phyloP scores from a whole-genome alignment of 768 basidiomycete species.

The Boletus rubropictus region DNA sequence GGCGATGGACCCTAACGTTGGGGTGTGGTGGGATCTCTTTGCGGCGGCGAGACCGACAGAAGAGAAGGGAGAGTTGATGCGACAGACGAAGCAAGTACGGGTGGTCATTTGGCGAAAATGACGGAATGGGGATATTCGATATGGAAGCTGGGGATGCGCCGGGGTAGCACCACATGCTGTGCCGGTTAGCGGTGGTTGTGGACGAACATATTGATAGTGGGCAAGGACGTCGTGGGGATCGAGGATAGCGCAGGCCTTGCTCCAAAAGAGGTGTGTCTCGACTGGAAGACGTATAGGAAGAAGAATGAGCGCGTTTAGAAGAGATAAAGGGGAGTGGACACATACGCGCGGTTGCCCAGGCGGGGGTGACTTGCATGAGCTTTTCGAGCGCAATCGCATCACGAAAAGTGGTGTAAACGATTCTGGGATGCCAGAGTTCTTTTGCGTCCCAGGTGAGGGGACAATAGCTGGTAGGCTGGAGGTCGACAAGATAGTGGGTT shows the following conservation, averaged over 20 bases:
- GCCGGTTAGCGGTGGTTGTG: conserved; percentile 27
- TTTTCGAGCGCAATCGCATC: conserved; percentile 56
- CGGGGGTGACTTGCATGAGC: conserved; percentile 56
- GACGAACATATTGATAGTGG: conserved; percentile 43
- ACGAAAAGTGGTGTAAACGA: conserved; percentile 58
- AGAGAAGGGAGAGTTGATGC: conserved; percentile 55
- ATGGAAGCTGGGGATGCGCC: conserved; percentile 27
- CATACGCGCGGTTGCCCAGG: conserved; percentile 59
- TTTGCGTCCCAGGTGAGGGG: conserved; percentile 46
- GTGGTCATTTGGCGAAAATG: conserved; percentile 58
- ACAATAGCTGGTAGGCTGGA: conserved; percentile 37
- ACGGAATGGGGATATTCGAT: conserved; percentile 45
- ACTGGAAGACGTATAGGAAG: conserved; percentile 35
- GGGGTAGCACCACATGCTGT: conserved; percentile 32
- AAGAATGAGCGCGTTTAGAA: conserved; percentile 8
- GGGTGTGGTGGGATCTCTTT: conserved; percentile 41
- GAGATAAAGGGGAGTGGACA: conserved; percentile 11
- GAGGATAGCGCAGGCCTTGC: conserved; percentile 52
- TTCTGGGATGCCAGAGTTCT: conserved; percentile 55
- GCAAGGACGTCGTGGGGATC: conserved; percentile 57
- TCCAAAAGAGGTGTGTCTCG: conserved; percentile 67
- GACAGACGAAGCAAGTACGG: conserved; percentile 59
- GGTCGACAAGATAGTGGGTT: conserved; percentile 52
- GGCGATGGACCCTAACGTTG: conserved; percentile 41
- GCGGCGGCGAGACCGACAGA: conserved; percentile 46